Evolutionary conservation across 179 eudicot genomes (phyloP).

Genomic region (Actinidia chinensis): DNA sequence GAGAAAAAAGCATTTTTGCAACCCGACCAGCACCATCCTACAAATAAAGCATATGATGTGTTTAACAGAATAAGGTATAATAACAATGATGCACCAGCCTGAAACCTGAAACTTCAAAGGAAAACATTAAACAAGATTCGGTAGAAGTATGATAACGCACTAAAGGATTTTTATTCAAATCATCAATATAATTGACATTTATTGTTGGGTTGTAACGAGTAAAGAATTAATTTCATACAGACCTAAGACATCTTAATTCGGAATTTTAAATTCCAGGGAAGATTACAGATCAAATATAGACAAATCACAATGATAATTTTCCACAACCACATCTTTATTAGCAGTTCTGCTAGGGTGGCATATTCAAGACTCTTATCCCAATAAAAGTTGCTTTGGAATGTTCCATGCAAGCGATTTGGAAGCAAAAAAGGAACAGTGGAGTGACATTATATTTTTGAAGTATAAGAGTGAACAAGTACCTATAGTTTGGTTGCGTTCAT

Average conservation of each 20-base stretch:
- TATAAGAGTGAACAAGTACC: not conserved
- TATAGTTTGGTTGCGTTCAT: not conserved
- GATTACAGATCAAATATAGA: slow-evolving; percentile 3
- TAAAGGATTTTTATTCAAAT: not conserved
- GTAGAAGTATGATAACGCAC: not conserved
- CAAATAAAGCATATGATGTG: slow-evolving; percentile 11
- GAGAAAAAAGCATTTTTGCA: slow-evolving; percentile 95
- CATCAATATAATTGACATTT: not conserved
- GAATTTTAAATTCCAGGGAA: not conserved
- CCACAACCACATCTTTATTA: not conserved
- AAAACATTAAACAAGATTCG: not conserved
- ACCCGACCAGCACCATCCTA: slow-evolving; percentile 99
- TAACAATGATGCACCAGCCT: slow-evolving; percentile 3
- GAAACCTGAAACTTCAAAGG: not conserved
- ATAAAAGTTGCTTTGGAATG: not conserved
- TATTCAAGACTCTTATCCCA: not conserved
- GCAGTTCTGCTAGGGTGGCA: not conserved
- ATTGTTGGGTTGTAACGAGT: not conserved
- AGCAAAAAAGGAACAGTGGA: not conserved
- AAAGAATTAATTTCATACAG: not conserved
- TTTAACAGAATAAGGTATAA: not conserved
- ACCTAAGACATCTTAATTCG: not conserved
- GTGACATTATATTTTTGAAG: not conserved
- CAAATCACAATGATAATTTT: not conserved
- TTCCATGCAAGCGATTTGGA: not conserved